Evolutionary conservation across 1,284 basidiomycete species (phyloP).

Genomic region (Trametes pubescens): DNA sequence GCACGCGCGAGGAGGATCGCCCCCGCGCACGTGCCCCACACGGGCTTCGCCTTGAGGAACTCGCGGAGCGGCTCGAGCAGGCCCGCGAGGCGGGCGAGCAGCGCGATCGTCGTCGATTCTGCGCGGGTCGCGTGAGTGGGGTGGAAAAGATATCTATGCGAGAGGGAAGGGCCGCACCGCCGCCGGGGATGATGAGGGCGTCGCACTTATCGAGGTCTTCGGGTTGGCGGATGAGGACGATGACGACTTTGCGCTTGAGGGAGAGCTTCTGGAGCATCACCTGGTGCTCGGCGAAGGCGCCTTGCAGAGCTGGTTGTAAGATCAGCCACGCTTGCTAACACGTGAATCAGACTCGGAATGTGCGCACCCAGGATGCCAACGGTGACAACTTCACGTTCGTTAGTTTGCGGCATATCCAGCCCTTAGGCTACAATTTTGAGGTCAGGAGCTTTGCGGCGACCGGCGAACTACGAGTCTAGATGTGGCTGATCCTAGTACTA

Average conservation of each 20-base stretch:
- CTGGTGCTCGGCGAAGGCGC: constrained; percentile 93
- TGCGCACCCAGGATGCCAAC: constrained; percentile 47
- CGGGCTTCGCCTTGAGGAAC: constrained; percentile 74
- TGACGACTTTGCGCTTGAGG: constrained; percentile 52
- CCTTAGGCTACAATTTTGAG: background rate
- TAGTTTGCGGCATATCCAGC: constrained; percentile 25
- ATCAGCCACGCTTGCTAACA: background rate
- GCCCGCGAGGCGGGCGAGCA: constrained; percentile 83
- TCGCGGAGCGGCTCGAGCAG: constrained; percentile 82
- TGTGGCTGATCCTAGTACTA: constrained; percentile 23
- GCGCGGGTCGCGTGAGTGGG: constrained; percentile 11
- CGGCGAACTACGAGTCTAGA: too few relatives aligned
- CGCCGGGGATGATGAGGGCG: constrained; percentile 92
- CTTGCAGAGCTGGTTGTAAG: constrained; percentile 78
- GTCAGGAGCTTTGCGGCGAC: background rate
- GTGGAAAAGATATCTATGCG: background rate
- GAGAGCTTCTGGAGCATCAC: constrained; percentile 68
- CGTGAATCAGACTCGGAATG: background rate
- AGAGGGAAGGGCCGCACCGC: constrained; percentile 59
- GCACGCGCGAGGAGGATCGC: constrained; percentile 88
- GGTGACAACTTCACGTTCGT: constrained; percentile 33
- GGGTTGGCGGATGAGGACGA: constrained; percentile 78
- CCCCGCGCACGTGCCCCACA: constrained; percentile 98
- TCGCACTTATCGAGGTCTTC: constrained; percentile 83
- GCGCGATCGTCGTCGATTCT: constrained; percentile 95